Base-by-base conservation (phyloP, 441 rosid genomes). In the Manihot esculenta region DNA sequence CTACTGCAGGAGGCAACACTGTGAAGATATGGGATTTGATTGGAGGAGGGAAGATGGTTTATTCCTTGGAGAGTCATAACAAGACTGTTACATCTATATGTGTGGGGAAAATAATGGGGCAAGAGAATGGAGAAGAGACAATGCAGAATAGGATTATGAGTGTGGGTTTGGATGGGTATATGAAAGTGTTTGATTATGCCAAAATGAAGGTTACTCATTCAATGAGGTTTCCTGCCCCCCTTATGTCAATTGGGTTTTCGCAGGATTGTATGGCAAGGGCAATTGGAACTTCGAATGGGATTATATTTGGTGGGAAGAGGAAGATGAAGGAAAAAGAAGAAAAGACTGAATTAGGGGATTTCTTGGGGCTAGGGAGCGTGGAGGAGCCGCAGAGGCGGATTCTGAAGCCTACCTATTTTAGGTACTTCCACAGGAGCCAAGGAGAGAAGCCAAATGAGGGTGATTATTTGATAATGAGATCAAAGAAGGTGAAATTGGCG, bases 1-100 rank as follows among this genome's bases (percentile, higher is more conserved):
- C 93, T 0, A 94, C 97, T 0, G 97, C 96, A 0, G 99, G 99
- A 20, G 91, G 90, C 49, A 89, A 90, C 68, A 80, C 75, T 27
- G 93, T 94, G 73, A 94, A 90, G 82, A 78, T 94, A 3, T 94
- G 99, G 99, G 99, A 94, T 75, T 76, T 94, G 76, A 79, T 90
- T 50, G 94, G 86, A 27, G 99, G 98, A 44, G 98, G 98, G 64
- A 90, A 74, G 80, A 50, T 90, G 94, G 86, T 89, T 57, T 79
- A 84, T 73, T 85, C 97, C 0, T 87, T 94, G 91, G 97, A 91
- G 77, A 89, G 89, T 73, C 98, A 93, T 69, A 93, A 91, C 85
- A 91, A 89, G 86, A 93, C 98, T 1, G 94, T 93, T 3, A 91
- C 98, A 0, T 89, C 91, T 6, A 75, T 94, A 50, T 90, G 89